Evolutionary conservation across 176 grass and related monocot species (phyloP), one percentile per base, ranked within the genome.

Genomic region (Areca catechu): DNA sequence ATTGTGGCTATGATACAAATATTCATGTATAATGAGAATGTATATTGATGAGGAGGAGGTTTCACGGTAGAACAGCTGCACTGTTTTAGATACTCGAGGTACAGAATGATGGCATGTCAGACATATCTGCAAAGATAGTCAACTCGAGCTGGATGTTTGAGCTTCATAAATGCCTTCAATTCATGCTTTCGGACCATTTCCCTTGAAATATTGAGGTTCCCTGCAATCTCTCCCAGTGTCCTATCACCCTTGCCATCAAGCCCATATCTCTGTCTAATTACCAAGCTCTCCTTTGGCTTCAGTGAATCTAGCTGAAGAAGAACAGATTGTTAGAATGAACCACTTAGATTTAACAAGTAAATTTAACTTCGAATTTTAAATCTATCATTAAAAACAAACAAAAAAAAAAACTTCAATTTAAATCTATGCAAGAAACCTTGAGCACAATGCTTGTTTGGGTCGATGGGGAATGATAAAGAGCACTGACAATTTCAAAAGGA

Each of bases 91-190:
- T 50, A 58, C 15, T 10, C 54, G 19, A 15, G 67, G 67, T 20
- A 51, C 23, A 60, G 18, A 19, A 52, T 50, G 34, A 9, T 19
- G 4, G 58, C 15, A 1, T 16, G 19, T 95, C 79, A 90, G 62
- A 96, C 64, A 68, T 90, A 80, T 68, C 81, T 81, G 58, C 86
- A 80, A 15, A 96, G 76, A 74, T 96, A 96, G 1, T 90, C 86
- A 16, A 96, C 80, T 7, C 92, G 65, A 0, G 86, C 72, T 1
- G 92, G 92, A 71, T 96, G 92, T 50, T 90, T 96, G 55, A 96
- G 86, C 83, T 96, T 96, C 77, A 96, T 89, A 19, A 96, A 78
- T 21, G 86, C 92, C 83, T 96, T 96, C 62, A 96, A 56, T 77
- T 96, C 92, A 59, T 96, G 67, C 71, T 96, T 90, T 58, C 92